Evolutionary conservation across 1,284 basidiomycete species (phyloP), one percentile per base, ranked within the genome.

Genomic region (Austropuccinia psidii): DNA sequence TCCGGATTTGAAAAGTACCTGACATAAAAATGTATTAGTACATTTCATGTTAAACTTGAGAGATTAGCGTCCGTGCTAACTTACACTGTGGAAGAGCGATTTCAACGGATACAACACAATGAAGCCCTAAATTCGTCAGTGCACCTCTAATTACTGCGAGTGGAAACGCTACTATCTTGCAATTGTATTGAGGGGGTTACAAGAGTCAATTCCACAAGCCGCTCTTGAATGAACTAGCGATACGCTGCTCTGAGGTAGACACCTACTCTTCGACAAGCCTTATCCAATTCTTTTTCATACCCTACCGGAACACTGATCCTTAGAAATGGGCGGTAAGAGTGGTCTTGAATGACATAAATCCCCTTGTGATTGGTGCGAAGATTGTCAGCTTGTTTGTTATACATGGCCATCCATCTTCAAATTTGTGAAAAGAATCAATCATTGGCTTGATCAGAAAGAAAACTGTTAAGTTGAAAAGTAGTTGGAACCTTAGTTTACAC

Each of bases 321-420:
- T 29, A 73, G 65, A 49, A 73, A 73, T 29, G 70, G 60, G 37
- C 60, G 47, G 27, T 64, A 73, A 1, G 58, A 60, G 49, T 57
- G 60, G 39, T 73, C 70, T 73, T 73, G 70, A 27, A 73, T 55
- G 11, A 73, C 70, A 43, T 65, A 73, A 45, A 65, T 49, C 27
- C 70, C 70, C 49, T 50, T 21, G 52, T 73, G 70, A 31, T 73
- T 73, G 13, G 70, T 73, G 29, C 70, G 19, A 19, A 73, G 61
- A 43, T 73, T 73, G 33, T 73, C 70, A 7, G 50, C 70, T 58
- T 73, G 70, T 65, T 73, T 73, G 39, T 65, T 73, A 43, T 64
- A 73, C 49, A 73, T 64, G 19, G 70, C 60, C 31, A 52, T 62
- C 70, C 70, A 73, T 29, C 70, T 73, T 41, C 31, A 49, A 50